A percentile compares a stretch with the other conserved stretches of the same genome.
Evolutionary conservation across 345 rosid species (phyloP).

Genomic region (Hibiscus trionum): DNA sequence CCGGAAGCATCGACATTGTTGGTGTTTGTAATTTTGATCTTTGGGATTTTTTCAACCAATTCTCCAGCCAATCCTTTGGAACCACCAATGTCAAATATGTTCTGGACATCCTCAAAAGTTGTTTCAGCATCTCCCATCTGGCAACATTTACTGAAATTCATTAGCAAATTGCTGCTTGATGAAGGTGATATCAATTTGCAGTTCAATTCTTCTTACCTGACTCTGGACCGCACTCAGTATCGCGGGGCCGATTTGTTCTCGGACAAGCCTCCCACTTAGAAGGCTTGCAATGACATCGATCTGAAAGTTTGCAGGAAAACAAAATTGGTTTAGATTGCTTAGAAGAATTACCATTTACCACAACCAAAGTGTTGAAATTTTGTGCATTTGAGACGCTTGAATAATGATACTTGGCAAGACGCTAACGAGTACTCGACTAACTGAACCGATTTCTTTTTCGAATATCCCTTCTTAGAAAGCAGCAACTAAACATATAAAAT

Average conservation of each 20-base stretch:
- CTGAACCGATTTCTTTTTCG: neutral
- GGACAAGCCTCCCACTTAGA: neutral
- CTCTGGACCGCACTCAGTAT: neutral
- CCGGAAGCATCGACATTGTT: neutral
- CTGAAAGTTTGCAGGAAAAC: neutral
- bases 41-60: neutral
- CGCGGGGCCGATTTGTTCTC: neutral
- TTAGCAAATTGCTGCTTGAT: neutral
- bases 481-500: neutral
- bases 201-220: neutral
- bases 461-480: neutral
- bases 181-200: neutral
- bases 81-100: neutral
- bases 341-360: neutral
- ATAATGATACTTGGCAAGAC: neutral
- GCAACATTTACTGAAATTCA: neutral
- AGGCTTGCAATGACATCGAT: neutral
- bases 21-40: neutral
- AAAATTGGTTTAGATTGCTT: neutral
- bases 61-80: neutral
- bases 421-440: neutral
- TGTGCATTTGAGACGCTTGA: neutral
- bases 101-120: neutral
- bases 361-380: too few species aligned
- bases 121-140: neutral